Evolutionary conservation across 139 green algal genomes (phyloP), one percentile per base, ranked within the genome.

Genomic region (Tetratostichococcus sp.): DNA sequence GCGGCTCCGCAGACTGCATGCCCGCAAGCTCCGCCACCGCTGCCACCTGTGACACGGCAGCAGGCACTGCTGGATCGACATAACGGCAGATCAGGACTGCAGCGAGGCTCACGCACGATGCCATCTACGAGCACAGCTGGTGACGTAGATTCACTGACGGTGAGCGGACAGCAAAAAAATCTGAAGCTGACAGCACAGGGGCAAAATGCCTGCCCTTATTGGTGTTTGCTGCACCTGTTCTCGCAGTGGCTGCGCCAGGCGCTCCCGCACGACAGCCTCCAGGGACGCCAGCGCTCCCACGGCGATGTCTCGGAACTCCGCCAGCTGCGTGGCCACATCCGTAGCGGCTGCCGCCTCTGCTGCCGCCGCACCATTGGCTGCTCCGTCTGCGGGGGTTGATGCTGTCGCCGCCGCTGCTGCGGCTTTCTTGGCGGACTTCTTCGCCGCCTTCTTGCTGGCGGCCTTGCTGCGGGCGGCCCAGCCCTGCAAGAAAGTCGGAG

Each of bases 381-480:
- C 50, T 28, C 11, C 50, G 50, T 8, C 39, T 26, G 14, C 50
- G 2, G 14, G 11, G 2, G 50, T 2, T 26, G 14, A 2, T 26
- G 50, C 50, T 17, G 19, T 62, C 50, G 50, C 50, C 14, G 39
- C 19, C 50, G 50, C 50, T 25, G 50, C 50, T 26, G 50, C 50
- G 2, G 50, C 50, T 17, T 62, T 62, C 50, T 62, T 62, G 50
- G 68, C 26, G 8, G 33, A 2, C 58, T 71, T 75, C 30, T 75
- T 75, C 28, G 59, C n/a, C 17, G 69, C 70, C 35, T 72, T 75
- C 69, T 74, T 74, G 28, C 35, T n/a, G 31, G 33, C 33, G 1
- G 65, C 69, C 32, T 80, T 80, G 68, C 67, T 28, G 34, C 58
- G 43, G 39, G 35, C 34, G 5, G 68, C 73, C 75, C 75, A 79